Percentiles rank a stretch among this genome's conserved stretches.
These are phyloP conservation scores for Clonostachys byssicola DNA, from an alignment of 2,329 filamentous ascomycete species.

Conservation along the genomic window DNA sequence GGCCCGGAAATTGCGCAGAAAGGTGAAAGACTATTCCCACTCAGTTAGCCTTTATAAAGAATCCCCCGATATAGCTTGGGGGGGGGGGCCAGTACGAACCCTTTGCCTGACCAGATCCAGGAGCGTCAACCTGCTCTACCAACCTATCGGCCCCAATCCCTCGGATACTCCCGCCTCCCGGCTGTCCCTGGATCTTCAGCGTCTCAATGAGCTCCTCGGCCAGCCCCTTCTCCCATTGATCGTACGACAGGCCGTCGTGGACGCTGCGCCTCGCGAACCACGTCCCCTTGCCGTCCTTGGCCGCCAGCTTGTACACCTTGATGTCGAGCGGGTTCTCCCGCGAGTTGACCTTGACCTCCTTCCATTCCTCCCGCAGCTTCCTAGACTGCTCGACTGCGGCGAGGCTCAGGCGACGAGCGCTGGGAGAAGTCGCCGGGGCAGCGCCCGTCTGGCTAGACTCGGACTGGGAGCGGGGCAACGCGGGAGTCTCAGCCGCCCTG, in stretches of 20 bases:
- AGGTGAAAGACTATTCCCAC: slow-evolving; percentile 67
- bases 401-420: not conserved
- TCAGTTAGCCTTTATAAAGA: slow-evolving; percentile 3
- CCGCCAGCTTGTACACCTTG: slow-evolving; percentile 72
- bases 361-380: slow-evolving; percentile 78
- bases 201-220: slow-evolving; percentile 77
- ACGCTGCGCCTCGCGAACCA: slow-evolving; percentile 89
- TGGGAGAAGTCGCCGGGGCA: slow-evolving; percentile 8
- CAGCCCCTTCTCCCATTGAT: slow-evolving; percentile 73
- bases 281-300: slow-evolving; percentile 76
- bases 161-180: slow-evolving; percentile 71
- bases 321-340: slow-evolving; percentile 75
- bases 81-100: slow-evolving; percentile 30
- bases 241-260: slow-evolving; percentile 74
- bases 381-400: slow-evolving; percentile 42
- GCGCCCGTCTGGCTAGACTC: slow-evolving; percentile 37
- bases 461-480: slow-evolving; percentile 26
- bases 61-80: not conserved
- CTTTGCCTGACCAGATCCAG: slow-evolving; percentile 59
- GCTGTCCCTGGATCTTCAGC: slow-evolving; percentile 63
- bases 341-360: slow-evolving; percentile 68
- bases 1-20: slow-evolving; percentile 85
- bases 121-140: slow-evolving; percentile 58
- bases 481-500: not conserved
- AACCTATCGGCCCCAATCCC: slow-evolving; percentile 80